Percentiles rank a stretch among this genome's conserved stretches.
These are phyloP conservation scores for Vararia minispora DNA, from an alignment of 768 basidiomycete species.

Conservation along the genomic window DNA sequence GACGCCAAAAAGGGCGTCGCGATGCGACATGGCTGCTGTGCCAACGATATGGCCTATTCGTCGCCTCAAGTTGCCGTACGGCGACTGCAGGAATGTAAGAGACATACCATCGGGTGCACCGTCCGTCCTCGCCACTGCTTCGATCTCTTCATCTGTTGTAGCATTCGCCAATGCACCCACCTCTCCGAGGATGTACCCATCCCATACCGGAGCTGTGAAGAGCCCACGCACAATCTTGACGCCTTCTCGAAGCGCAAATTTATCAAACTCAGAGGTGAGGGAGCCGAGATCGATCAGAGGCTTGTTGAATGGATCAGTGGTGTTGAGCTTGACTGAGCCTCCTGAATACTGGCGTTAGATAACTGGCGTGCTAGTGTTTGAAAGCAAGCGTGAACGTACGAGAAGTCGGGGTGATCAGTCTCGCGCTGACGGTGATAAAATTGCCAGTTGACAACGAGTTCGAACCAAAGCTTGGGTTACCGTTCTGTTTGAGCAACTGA, in stretches of 20 bases:
- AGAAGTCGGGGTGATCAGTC: not conserved
- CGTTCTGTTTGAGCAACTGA: no score
- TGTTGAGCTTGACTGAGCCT: conserved; percentile 17
- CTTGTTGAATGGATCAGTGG: conserved; percentile 24
- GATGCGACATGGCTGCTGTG: conserved; percentile 13
- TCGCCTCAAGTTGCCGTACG: no score
- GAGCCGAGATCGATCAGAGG: conserved; percentile 32
- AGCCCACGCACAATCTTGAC: conserved; percentile 1
- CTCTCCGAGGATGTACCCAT: conserved; percentile 5
- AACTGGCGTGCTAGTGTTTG: no score
- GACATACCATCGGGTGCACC: conserved; percentile 2
- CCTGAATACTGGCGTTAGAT: no score
- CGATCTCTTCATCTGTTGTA: conserved; percentile 9
- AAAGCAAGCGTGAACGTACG: no score
- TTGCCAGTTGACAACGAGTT: no score
- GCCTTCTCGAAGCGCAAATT: not conserved
- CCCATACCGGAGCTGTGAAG: conserved; percentile 9
- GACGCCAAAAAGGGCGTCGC: conserved; percentile 6
- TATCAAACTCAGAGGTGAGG: conserved; percentile 13
- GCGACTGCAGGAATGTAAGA: no score
- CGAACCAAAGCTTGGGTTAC: no score
- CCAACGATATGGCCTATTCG: conserved; percentile 9
- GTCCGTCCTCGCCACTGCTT: conserved; percentile 6
- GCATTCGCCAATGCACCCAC: conserved; percentile 4
- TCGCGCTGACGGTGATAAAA: no score